These are phyloP conservation scores for Colletotrichum kahawae DNA, from an alignment of 2,329 filamentous ascomycete genomes.

Conservation along the genomic window DNA sequence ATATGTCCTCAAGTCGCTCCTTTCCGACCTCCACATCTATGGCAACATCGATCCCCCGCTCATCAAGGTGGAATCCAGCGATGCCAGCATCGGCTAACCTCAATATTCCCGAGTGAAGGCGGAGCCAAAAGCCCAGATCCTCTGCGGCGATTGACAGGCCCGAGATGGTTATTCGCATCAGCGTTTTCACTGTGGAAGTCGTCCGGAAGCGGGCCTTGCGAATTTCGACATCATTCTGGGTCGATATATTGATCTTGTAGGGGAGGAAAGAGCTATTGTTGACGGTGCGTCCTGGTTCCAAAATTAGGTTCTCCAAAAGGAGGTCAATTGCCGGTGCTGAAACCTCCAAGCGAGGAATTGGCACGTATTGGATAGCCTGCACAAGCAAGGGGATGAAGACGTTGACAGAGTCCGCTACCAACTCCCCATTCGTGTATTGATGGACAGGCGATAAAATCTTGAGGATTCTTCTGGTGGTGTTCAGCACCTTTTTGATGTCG, in stretches of 20 bases:
- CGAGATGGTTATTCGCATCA: slow-evolving; percentile 79
- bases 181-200: slow-evolving; percentile 67
- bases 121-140: slow-evolving; percentile 89
- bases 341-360: slow-evolving; percentile 89
- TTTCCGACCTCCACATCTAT: slow-evolving; percentile 84
- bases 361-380: slow-evolving; percentile 81
- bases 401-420: slow-evolving; percentile 77
- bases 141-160: slow-evolving; percentile 85
- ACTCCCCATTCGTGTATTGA: slow-evolving; percentile 68
- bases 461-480: slow-evolving; percentile 71
- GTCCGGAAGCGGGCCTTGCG: slow-evolving; percentile 77
- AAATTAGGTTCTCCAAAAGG: slow-evolving; percentile 85
- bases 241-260: slow-evolving; percentile 80
- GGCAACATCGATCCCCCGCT: slow-evolving; percentile 84
- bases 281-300: slow-evolving; percentile 85
- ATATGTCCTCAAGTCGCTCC: slow-evolving; percentile 79
- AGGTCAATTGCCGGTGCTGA: slow-evolving; percentile 84
- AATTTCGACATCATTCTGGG: slow-evolving; percentile 85
- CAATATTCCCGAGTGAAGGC: slow-evolving; percentile 76
- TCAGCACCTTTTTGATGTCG: slow-evolving; percentile 72
- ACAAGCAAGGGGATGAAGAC: slow-evolving; percentile 82
- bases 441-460: slow-evolving; percentile 72
- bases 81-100: slow-evolving; percentile 83
- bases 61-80: slow-evolving; percentile 83
- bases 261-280: slow-evolving; percentile 90